Conservation (phyloP, 177 flowering plant species). For the Tripterygium wilfordii region DNA sequence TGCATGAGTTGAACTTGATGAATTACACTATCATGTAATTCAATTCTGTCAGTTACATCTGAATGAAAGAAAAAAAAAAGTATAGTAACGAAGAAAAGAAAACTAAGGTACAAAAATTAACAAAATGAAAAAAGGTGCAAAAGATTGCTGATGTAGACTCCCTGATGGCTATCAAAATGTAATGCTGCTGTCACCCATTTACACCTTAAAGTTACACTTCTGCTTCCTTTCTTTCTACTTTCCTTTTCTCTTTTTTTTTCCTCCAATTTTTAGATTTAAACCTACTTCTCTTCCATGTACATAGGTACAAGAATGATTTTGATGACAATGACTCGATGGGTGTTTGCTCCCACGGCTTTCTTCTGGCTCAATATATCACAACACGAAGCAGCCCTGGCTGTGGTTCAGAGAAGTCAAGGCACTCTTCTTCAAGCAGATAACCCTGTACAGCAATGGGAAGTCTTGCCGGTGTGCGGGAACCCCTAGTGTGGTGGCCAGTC, state of each 20-base stretch:
- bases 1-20: slow-evolving; percentile 1
- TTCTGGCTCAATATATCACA: slow-evolving; percentile 70
- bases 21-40: slow-evolving; percentile 18
- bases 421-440: slow-evolving; percentile 84
- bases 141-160: slow-evolving; percentile 4
- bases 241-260: slow-evolving; percentile 1
- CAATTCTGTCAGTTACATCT: slow-evolving; percentile 30
- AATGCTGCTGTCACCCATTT: slow-evolving; percentile 13
- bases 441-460: slow-evolving; percentile 85
- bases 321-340: no score
- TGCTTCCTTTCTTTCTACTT: neutral
- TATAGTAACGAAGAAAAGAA: slow-evolving; percentile 6
- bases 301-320: slow-evolving; percentile 33
- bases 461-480: slow-evolving; percentile 85
- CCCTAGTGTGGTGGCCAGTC: slow-evolving; percentile 95
- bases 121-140: slow-evolving; percentile 4
- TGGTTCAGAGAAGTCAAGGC: slow-evolving; percentile 80
- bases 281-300: slow-evolving; percentile 16
- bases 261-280: slow-evolving; percentile 2
- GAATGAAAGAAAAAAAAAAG: neutral
- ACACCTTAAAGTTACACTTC: slow-evolving; percentile 16
- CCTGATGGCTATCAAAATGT: slow-evolving; percentile 18
- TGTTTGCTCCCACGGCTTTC: slow-evolving; percentile 16
- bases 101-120: slow-evolving; percentile 25
- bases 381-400: slow-evolving; percentile 96